These are phyloP conservation scores for Backusella liffmaniae DNA, from an alignment of 192 early-diverging fungal genomes.

Conservation along the genomic window DNA sequence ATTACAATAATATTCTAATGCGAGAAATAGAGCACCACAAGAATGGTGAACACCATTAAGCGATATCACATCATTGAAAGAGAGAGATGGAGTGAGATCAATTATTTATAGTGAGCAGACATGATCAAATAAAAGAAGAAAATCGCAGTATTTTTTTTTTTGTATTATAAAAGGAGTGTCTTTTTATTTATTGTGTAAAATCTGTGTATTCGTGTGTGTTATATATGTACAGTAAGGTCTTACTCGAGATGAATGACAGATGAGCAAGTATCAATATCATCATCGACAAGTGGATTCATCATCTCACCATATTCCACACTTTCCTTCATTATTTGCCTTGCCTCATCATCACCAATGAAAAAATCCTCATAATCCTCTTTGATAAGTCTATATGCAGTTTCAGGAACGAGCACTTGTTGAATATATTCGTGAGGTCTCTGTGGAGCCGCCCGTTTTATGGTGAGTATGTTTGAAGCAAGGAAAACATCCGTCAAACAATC, in stretches of 20 bases:
- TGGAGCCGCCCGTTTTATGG: slow-evolving; percentile 27
- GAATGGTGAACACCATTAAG: slow-evolving; percentile 79
- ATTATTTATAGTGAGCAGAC: not conserved
- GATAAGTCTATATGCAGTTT: slow-evolving; percentile 47
- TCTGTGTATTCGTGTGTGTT: not conserved
- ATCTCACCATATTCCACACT: slow-evolving; percentile 21
- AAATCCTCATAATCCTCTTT: slow-evolving; percentile 29
- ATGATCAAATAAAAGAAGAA: not conserved
- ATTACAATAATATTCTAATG: not conserved
- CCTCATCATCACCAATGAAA: not conserved
- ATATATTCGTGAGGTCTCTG: slow-evolving; percentile 51
- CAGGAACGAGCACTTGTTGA: slow-evolving; percentile 55
- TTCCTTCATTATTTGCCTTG: slow-evolving; percentile 21
- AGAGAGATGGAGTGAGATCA: not conserved
- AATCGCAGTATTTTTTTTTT: not conserved
- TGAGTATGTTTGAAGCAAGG: slow-evolving; percentile 35
- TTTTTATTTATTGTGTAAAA: not conserved
- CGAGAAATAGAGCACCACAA: slow-evolving; percentile 67
- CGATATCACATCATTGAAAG: not conserved
- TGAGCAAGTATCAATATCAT: not conserved
- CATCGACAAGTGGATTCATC: not conserved
- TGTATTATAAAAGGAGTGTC: not conserved
- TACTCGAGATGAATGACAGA: too few relatives aligned
- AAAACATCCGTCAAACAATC: slow-evolving; percentile 31
- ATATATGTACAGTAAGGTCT: not conserved